Percentiles rank a stretch among this genome's conserved stretches.
Conservation (phyloP, 2,329 filamentous ascomycete genomes). For the Zelopaecilomyces penicillatus region DNA sequence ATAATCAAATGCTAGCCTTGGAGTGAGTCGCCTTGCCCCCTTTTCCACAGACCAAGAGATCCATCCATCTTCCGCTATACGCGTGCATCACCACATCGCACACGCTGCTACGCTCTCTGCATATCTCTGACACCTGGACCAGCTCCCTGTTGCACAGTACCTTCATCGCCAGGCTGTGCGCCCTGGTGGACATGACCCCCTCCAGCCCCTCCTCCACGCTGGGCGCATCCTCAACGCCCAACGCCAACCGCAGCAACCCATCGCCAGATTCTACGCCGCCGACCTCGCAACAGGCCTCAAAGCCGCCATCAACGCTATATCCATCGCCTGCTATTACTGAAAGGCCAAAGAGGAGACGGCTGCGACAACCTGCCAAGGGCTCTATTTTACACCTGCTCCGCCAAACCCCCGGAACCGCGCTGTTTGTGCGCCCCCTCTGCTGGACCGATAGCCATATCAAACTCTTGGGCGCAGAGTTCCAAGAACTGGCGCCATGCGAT, state of each 20-base stretch:
- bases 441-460: conserved; percentile 46
- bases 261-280: conserved; percentile 15
- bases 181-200: conserved; percentile 15
- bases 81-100: too few species aligned
- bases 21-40: neutral
- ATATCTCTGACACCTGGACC: neutral
- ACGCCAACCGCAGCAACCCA: conserved; percentile 1
- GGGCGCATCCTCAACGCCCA: conserved; percentile 2
- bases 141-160: conserved; percentile 17
- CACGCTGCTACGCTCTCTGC: too few species aligned
- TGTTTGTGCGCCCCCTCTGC: conserved; percentile 45
- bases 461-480: conserved; percentile 40
- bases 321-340: too few species aligned
- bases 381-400: conserved; percentile 47
- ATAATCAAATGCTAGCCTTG: neutral
- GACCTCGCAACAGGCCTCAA: conserved; percentile 16
- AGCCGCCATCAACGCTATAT: conserved; percentile 4
- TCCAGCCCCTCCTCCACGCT: conserved; percentile 13
- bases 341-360: conserved; percentile 9
- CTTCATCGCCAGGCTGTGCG: conserved; percentile 22
- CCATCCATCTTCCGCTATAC: too few species aligned
- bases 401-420: conserved; percentile 36
- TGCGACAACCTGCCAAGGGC: conserved; percentile 34
- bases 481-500: conserved; percentile 31
- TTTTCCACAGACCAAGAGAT: too few species aligned